A percentile compares a stretch with the other conserved stretches of the same genome.
Evolutionary conservation across 2,329 filamentous ascomycete species (phyloP).

Genomic region (Hymenoscyphus albidus): DNA sequence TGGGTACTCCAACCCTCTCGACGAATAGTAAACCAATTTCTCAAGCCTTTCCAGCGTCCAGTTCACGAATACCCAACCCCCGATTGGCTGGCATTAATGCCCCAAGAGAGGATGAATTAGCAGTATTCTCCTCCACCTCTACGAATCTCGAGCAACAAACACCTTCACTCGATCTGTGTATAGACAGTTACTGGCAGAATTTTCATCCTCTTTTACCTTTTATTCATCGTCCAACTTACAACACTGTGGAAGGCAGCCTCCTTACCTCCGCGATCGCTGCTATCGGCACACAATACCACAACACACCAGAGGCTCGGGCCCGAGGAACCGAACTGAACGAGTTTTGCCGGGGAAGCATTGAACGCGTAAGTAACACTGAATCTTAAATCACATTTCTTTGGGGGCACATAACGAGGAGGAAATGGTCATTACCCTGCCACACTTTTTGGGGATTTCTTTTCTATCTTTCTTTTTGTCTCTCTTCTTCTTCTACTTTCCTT

Average conservation of each 20-base stretch:
- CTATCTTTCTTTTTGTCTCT: not conserved
- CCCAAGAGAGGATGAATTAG: constrained; percentile 25
- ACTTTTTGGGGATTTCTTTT: constrained; percentile 1
- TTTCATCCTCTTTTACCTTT: constrained; percentile 30
- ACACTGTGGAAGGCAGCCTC: constrained; percentile 21
- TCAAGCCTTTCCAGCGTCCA: constrained; percentile 32
- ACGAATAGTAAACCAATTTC: constrained; percentile 31
- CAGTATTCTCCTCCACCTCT: constrained; percentile 14
- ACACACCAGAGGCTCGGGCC: constrained; percentile 27
- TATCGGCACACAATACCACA: constrained; percentile 33
- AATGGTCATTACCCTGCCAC: not conserved
- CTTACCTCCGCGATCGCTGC: constrained; percentile 32
- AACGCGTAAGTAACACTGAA: constrained; percentile 22
- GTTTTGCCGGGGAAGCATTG: constrained; percentile 28
- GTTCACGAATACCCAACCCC: constrained; percentile 28
- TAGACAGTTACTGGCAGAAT: constrained; percentile 30
- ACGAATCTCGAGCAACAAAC: constrained; percentile 17
- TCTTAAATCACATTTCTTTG: not conserved
- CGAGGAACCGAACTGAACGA: constrained; percentile 31
- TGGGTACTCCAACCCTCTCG: constrained; percentile 35
- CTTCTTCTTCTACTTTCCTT: not conserved
- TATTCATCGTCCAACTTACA: constrained; percentile 30
- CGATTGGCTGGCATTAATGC: constrained; percentile 27
- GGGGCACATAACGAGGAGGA: constrained; percentile 1
- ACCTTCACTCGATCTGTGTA: constrained; percentile 25